phyloP scores from a whole-genome alignment of 116 monocot species.

The Trichopus zeylanicus region DNA sequence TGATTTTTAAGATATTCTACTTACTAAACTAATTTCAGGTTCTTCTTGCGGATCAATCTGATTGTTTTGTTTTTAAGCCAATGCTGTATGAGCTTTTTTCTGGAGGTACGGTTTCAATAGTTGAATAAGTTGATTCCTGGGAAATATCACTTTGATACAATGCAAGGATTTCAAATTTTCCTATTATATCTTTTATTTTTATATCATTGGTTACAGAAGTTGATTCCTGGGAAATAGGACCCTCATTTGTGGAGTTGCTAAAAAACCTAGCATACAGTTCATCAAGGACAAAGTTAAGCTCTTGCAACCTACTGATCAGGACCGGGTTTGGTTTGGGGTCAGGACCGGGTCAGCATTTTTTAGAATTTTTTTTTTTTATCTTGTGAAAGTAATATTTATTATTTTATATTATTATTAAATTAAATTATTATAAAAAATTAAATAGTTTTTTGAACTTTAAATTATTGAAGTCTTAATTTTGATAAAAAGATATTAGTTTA shows the following conservation, averaged over 20 bases:
- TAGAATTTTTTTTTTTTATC: too few relatives aligned
- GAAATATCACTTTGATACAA: not conserved
- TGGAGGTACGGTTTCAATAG: slow-evolving; percentile 50
- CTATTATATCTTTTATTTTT: slow-evolving; percentile 1
- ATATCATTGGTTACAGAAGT: slow-evolving; percentile 59
- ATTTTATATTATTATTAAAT: too few relatives aligned
- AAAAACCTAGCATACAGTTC: slow-evolving; percentile 61
- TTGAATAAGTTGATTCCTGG: slow-evolving; percentile 3
- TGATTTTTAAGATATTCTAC: not conserved
- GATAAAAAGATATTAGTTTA: too few relatives aligned
- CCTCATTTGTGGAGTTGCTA: slow-evolving; percentile 72
- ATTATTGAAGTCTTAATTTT: too few relatives aligned
- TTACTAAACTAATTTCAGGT: slow-evolving; percentile 39
- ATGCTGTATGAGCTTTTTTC: slow-evolving; percentile 94
- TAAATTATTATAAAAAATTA: too few relatives aligned
- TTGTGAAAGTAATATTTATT: too few relatives aligned
- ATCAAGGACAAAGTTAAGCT: slow-evolving; percentile 79
- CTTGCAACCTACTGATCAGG: slow-evolving; percentile 65
- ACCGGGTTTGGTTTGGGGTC: too few relatives aligned
- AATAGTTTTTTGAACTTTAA: too few relatives aligned
- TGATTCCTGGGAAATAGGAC: slow-evolving; percentile 95
- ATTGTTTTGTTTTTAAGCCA: slow-evolving; percentile 95
- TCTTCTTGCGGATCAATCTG: slow-evolving; percentile 88
- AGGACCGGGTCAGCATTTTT: too few relatives aligned
- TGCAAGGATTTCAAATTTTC: not conserved